These are phyloP conservation scores for Athelia sp. DNA, from an alignment of 1,284 basidiomycete genomes.

Conservation along the genomic window DNA sequence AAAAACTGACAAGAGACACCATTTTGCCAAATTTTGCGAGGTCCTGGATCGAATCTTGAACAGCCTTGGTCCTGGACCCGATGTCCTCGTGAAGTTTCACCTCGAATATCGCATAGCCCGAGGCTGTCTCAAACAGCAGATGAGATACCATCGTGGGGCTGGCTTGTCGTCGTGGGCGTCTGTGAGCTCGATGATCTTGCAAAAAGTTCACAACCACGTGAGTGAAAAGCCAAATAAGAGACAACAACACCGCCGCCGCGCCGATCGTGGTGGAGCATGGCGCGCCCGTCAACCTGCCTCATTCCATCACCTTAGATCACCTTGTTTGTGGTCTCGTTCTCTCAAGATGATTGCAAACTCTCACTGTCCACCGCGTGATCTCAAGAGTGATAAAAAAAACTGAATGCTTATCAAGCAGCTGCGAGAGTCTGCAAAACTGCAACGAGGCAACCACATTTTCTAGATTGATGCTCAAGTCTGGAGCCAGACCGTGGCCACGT, in stretches of 20 bases:
- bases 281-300: neutral
- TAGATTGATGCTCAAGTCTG: too few relatives aligned
- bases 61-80: conserved; percentile 75
- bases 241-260: neutral
- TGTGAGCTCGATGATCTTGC: conserved; percentile 15
- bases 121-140: conserved; percentile 92
- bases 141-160: conserved; percentile 65
- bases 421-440: too few relatives aligned
- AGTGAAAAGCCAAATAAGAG: neutral
- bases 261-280: neutral
- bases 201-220: neutral
- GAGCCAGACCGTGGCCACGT: too few relatives aligned
- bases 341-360: too few relatives aligned
- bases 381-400: too few relatives aligned
- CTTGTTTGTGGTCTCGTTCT: too few relatives aligned
- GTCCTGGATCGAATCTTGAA: conserved; percentile 86
- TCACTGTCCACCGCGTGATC: too few relatives aligned
- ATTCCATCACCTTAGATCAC: too few relatives aligned
- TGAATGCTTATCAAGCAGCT: too few relatives aligned
- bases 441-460: too few relatives aligned
- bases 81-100: conserved; percentile 89
- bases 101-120: conserved; percentile 94
- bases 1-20: conserved; percentile 89
- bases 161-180: conserved; percentile 18
- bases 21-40: conserved; percentile 92